Evolutionary conservation across 108 stramenopile genomes (phyloP).

Genomic region (Pseudonitzschia multistriata): DNA sequence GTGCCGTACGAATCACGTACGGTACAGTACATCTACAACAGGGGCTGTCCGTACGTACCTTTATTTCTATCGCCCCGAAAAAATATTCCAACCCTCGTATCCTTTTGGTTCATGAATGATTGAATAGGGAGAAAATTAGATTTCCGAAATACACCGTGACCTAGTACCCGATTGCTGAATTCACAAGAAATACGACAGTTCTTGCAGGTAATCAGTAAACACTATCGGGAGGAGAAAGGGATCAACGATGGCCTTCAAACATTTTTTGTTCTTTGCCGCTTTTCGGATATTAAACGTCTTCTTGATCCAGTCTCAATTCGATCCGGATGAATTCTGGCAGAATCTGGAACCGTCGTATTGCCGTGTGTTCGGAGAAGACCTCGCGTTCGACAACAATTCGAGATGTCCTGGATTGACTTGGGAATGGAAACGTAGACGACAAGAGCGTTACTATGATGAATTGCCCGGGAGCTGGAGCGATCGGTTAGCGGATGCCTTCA

Average conservation of each 20-base stretch:
- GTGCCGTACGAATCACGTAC: too few relatives aligned
- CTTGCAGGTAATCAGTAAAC: too few relatives aligned
- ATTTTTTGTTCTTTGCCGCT: constrained; percentile 29
- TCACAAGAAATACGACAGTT: constrained; percentile 7
- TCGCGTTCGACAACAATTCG: neutral
- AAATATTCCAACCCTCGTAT: too few relatives aligned
- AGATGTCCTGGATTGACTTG: constrained; percentile 72
- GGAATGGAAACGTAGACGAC: constrained; percentile 82
- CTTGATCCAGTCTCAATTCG: constrained; percentile 81
- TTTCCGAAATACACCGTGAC: too few relatives aligned
- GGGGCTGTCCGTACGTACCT: too few relatives aligned
- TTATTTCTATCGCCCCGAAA: too few relatives aligned
- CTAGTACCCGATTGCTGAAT: too few relatives aligned
- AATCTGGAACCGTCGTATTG: constrained; percentile 90
- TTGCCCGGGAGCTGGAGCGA: neutral
- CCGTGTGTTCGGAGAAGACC: constrained; percentile 42
- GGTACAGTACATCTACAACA: too few relatives aligned
- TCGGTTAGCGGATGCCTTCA: constrained; percentile 10
- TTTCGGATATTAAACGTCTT: constrained; percentile 62
- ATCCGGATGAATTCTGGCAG: constrained; percentile 91
- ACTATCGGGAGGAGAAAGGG: too few relatives aligned
- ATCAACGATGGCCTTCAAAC: constrained; percentile 6
- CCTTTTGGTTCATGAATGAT: too few relatives aligned
- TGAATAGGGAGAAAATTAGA: too few relatives aligned
- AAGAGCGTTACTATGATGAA: neutral